Conservation (phyloP, 2,329 filamentous ascomycete species). For the Aspergillus neotritici region DNA sequence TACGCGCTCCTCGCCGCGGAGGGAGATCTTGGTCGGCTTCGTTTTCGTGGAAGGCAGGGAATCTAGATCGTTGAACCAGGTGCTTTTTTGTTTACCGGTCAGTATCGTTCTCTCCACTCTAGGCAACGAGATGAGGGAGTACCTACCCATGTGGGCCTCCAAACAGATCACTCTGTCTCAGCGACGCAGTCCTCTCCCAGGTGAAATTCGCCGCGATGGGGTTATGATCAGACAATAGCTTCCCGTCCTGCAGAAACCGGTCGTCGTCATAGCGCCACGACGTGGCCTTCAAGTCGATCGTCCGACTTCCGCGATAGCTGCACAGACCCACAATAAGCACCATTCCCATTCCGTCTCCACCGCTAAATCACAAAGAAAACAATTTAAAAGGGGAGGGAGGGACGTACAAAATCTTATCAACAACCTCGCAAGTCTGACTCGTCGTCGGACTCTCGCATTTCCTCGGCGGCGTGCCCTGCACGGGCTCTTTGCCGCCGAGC, state of each 20-base stretch:
- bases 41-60: constrained; percentile 28
- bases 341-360: not conserved
- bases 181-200: constrained; percentile 47
- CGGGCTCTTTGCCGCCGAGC: constrained; percentile 44
- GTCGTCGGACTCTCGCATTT: constrained; percentile 56
- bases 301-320: constrained; percentile 27
- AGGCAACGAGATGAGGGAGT: not conserved
- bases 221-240: constrained; percentile 59
- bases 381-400: constrained; percentile 14
- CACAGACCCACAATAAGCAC: not conserved
- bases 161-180: constrained; percentile 33
- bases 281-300: constrained; percentile 49
- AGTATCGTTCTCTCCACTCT: too few species aligned
- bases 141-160: constrained; percentile 24
- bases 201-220: constrained; percentile 41
- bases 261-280: constrained; percentile 46
- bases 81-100: constrained; percentile 6
- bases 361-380: constrained; percentile 5
- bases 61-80: constrained; percentile 54
- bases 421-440: constrained; percentile 55
- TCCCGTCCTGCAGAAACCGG: constrained; percentile 56
- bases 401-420: constrained; percentile 57
- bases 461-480: constrained; percentile 29
- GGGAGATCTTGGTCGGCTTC: constrained; percentile 20
- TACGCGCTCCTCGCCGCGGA: constrained; percentile 47